Evolutionary conservation across 2,329 filamentous ascomycete species (phyloP).

Genomic region (Pyrenophora seminiperda): DNA sequence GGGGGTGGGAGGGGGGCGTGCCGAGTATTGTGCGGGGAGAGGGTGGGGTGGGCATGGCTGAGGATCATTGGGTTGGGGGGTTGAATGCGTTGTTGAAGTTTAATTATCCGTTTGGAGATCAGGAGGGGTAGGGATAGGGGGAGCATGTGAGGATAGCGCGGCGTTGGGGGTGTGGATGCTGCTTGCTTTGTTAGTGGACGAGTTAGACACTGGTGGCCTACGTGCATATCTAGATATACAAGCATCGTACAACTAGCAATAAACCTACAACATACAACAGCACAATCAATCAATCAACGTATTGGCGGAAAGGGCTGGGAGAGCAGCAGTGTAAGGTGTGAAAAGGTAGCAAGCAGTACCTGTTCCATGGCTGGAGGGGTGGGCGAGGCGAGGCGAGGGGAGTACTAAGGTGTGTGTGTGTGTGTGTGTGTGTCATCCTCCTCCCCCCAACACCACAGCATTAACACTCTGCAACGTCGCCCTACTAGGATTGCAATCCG

Average conservation of each 20-base stretch:
- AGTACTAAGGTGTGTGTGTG: slow-evolving; percentile 61
- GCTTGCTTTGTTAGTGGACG: no score
- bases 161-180: no score
- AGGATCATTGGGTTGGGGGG: slow-evolving; percentile 96
- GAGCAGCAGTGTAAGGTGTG: slow-evolving; percentile 56
- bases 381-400: no score
- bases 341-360: slow-evolving; percentile 70
- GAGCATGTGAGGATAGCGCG: no score
- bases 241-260: no score
- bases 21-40: slow-evolving; percentile 81
- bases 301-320: slow-evolving; percentile 50
- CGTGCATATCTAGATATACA: no score
- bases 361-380: slow-evolving; percentile 69
- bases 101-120: slow-evolving; percentile 88
- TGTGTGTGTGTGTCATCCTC: no score
- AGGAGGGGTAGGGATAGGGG: slow-evolving; percentile 24
- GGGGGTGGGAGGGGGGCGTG: slow-evolving; percentile 75
- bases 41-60: slow-evolving; percentile 55
- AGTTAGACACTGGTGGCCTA: no score
- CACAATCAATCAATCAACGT: no score
- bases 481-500: slow-evolving; percentile 81
- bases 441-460: slow-evolving; percentile 81
- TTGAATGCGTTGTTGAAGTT: slow-evolving; percentile 94
- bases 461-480: slow-evolving; percentile 91
- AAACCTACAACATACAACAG: no score